Conservation (phyloP, 2,329 filamentous ascomycete genomes). For the Fusarium papillatum region DNA sequence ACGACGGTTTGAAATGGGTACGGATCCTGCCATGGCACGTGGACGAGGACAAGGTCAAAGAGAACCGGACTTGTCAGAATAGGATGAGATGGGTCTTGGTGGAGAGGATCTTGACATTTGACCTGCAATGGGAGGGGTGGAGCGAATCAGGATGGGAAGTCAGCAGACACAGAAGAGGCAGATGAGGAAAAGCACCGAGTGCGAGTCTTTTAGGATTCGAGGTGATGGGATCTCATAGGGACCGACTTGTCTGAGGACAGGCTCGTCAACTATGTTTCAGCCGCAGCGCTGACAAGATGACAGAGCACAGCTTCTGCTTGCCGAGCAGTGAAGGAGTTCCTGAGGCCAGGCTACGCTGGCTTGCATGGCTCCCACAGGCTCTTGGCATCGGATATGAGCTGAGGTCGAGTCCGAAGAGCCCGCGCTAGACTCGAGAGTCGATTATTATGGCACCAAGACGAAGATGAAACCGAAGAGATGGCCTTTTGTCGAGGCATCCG, state of each 20-base stretch:
- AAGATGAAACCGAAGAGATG: background rate
- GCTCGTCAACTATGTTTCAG: background rate
- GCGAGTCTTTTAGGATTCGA: background rate
- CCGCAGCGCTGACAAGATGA: background rate
- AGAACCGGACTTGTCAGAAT: conserved; percentile 46
- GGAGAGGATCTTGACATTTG: conserved; percentile 54
- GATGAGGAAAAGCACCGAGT: conserved; percentile 1
- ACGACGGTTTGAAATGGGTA: conserved; percentile 46
- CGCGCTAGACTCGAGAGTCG: background rate
- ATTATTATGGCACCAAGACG: background rate
- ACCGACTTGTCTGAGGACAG: background rate
- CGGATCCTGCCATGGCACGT: conserved; percentile 50
- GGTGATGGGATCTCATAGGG: background rate
- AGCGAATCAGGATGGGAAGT: conserved; percentile 44
- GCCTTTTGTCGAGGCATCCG: background rate
- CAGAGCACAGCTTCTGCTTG: background rate
- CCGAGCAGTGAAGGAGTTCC: background rate
- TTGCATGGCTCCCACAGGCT: background rate
- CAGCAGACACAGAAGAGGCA: conserved; percentile 25
- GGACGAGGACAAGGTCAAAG: conserved; percentile 41
- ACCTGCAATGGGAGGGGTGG: conserved; percentile 51
- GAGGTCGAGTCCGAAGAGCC: background rate
- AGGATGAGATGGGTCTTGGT: conserved; percentile 55
- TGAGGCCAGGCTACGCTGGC: background rate
- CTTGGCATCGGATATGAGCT: background rate